Evolutionary conservation across 768 basidiomycete genomes (phyloP).

Genomic region (Suillus americanus): DNA sequence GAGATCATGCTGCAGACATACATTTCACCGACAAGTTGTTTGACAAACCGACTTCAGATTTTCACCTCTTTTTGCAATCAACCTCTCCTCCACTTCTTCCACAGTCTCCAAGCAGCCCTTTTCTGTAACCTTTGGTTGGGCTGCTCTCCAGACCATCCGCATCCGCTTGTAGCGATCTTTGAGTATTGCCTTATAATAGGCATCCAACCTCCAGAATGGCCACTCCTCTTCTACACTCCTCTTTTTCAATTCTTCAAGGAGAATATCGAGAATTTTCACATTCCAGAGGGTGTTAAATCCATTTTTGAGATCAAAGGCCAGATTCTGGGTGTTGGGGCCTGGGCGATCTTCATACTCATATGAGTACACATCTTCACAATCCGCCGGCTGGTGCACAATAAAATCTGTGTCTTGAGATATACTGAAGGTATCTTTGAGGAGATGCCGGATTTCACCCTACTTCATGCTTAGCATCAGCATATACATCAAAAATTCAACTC

Average conservation of each 20-base stretch:
- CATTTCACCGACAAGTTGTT: neutral
- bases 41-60: neutral
- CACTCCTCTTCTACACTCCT: conserved; percentile 1
- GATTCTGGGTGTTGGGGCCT: neutral
- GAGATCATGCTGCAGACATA: neutral
- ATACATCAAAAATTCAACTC: neutral
- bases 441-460: too few species aligned
- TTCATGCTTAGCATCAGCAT: neutral
- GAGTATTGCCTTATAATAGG: neutral
- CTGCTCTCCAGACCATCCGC: neutral
- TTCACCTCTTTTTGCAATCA: neutral
- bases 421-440: too few species aligned
- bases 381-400: too few species aligned
- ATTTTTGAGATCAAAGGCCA: conserved; percentile 10
- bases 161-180: conserved; percentile 10
- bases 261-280: neutral
- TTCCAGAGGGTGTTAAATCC: neutral
- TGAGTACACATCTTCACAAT: too few species aligned
- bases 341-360: too few species aligned
- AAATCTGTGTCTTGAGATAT: too few species aligned
- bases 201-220: conserved; percentile 1
- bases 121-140: conserved; percentile 5
- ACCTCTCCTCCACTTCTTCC: neutral
- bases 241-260: conserved; percentile 6
- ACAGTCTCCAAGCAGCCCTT: conserved; percentile 4